Percentiles rank a stretch among this genome's conserved stretches.
These are phyloP conservation scores for Metarhizium humberi DNA, from an alignment of 2,329 filamentous ascomycete species.

Conservation along the genomic window DNA sequence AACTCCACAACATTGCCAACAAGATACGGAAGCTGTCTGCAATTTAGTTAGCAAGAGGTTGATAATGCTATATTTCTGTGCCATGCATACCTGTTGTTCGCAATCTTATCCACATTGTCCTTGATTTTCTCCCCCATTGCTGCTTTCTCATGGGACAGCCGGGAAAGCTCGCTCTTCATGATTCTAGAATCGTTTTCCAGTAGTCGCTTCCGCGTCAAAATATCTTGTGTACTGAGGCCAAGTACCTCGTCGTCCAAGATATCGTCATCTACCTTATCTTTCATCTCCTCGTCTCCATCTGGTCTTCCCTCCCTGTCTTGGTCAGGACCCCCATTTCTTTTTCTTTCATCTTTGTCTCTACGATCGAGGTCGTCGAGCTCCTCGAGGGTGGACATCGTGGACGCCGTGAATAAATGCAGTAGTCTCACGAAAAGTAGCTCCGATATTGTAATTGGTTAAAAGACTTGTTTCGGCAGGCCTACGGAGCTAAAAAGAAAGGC, in stretches of 20 bases:
- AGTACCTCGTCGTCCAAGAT: constrained; percentile 90
- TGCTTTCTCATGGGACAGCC: constrained; percentile 88
- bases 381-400: constrained; percentile 77
- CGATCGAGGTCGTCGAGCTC: constrained; percentile 85
- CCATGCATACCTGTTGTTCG: constrained; percentile 77
- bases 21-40: constrained; percentile 90
- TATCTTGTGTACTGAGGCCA: constrained; percentile 86
- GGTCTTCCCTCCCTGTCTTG: constrained; percentile 35
- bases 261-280: constrained; percentile 69
- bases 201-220: constrained; percentile 80
- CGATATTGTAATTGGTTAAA: background rate
- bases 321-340: constrained; percentile 23
- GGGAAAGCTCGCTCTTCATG: constrained; percentile 95
- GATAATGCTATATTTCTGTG: background rate
- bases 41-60: constrained; percentile 5
- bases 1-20: constrained; percentile 98
- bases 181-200: constrained; percentile 97
- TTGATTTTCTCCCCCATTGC: constrained; percentile 99
- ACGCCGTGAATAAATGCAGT: background rate
- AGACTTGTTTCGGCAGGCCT: background rate
- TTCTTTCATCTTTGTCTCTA: constrained; percentile 65
- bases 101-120: constrained; percentile 97
- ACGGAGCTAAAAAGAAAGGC: background rate
- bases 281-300: constrained; percentile 81
- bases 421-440: background rate